These are phyloP conservation scores for Phylloporus sp. DNA, from an alignment of 768 basidiomycete genomes.

Conservation along the genomic window DNA sequence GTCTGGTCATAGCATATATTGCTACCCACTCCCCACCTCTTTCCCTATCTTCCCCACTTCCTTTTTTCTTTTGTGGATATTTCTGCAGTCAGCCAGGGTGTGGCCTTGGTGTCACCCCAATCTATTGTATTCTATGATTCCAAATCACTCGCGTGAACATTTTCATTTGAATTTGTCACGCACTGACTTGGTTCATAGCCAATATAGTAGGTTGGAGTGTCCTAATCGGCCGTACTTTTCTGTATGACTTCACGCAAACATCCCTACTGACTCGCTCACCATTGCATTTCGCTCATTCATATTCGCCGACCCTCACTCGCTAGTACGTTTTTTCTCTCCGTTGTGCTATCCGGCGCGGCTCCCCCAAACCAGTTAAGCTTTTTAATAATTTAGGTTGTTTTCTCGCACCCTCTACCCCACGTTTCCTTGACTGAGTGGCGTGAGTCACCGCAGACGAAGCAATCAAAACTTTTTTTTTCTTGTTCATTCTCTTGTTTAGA, in stretches of 20 bases:
- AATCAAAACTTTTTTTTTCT: neutral
- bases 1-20: neutral
- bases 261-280: neutral
- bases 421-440: constrained; percentile 7
- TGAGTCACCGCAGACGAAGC: neutral
- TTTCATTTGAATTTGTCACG: constrained; percentile 34
- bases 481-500: neutral
- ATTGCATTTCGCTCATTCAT: neutral
- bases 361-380: constrained; percentile 19
- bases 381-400: constrained; percentile 23
- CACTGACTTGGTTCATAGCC: constrained; percentile 55
- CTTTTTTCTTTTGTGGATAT: constrained; percentile 1
- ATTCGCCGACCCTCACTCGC: neutral
- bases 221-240: constrained; percentile 18
- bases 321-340: neutral
- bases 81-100: constrained; percentile 11
- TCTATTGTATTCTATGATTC: constrained; percentile 37
- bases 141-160: constrained; percentile 30
- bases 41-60: neutral
- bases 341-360: neutral
- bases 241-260: constrained; percentile 2
- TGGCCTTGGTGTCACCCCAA: constrained; percentile 32
- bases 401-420: constrained; percentile 15
- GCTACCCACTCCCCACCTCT: neutral
- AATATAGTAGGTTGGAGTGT: constrained; percentile 49